Evolutionary conservation across 2,329 filamentous ascomycete species (phyloP).

Genomic region (Aspergillus calidoustus): DNA sequence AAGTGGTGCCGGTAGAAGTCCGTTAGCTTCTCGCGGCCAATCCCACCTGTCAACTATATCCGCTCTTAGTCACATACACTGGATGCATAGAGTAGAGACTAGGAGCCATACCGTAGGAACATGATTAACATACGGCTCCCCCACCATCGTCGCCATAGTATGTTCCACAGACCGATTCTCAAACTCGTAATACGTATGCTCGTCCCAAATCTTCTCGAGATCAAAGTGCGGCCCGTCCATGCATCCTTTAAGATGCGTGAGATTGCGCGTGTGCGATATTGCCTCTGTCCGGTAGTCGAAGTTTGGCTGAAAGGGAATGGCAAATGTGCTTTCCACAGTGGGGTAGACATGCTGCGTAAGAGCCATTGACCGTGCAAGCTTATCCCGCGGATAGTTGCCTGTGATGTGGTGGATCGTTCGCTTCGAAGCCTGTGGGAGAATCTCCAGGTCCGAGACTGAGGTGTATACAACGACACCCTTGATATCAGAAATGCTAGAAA

Average conservation of each 20-base stretch:
- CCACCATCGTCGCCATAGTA: slow-evolving; percentile 82
- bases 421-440: not conserved
- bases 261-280: slow-evolving; percentile 68
- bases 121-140: slow-evolving; percentile 79
- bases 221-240: slow-evolving; percentile 71
- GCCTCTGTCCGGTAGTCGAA: slow-evolving; percentile 61
- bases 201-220: slow-evolving; percentile 77
- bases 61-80: not conserved
- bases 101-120: slow-evolving; percentile 63
- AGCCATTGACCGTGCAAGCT: not conserved
- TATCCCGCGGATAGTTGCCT: not conserved
- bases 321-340: not conserved
- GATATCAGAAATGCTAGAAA: not conserved
- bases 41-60: slow-evolving; percentile 60
- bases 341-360: not conserved
- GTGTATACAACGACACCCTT: not conserved
- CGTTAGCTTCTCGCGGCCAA: slow-evolving; percentile 66
- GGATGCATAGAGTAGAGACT: not conserved
- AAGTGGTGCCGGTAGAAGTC: slow-evolving; percentile 75
- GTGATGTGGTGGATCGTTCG: not conserved
- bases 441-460: not conserved
- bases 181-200: slow-evolving; percentile 76
- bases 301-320: slow-evolving; percentile 53
- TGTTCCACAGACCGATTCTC: slow-evolving; percentile 68
- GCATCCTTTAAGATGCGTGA: slow-evolving; percentile 67